Evolutionary conservation across 208 protist genomes (phyloP).

Genomic region (Trypanosoma rangeli): DNA sequence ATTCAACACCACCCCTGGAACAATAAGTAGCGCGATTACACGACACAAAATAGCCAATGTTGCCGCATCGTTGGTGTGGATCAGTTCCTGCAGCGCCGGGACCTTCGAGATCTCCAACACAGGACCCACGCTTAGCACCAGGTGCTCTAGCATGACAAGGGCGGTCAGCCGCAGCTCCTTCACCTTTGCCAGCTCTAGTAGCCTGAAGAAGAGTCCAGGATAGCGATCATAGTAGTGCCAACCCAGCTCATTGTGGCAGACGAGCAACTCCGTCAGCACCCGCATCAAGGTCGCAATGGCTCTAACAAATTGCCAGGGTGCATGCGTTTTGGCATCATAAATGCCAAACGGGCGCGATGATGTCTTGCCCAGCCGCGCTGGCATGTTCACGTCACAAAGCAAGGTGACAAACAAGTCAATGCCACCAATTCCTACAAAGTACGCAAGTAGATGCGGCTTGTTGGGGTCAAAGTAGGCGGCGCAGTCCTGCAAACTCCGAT

Average conservation of each 20-base stretch:
- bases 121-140: constrained; percentile 66
- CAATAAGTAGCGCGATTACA: constrained; percentile 67
- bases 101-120: constrained; percentile 76
- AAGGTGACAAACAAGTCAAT: constrained; percentile 66
- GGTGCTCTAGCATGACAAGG: constrained; percentile 71
- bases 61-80: constrained; percentile 37
- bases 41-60: constrained; percentile 59
- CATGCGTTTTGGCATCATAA: constrained; percentile 11
- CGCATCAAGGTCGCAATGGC: constrained; percentile 36
- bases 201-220: constrained; percentile 68
- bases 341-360: constrained; percentile 6
- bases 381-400: constrained; percentile 52
- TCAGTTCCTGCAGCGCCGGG: constrained; percentile 44
- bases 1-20: constrained; percentile 50
- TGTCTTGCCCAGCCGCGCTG: constrained; percentile 3
- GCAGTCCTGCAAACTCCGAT: constrained; percentile 32
- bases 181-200: constrained; percentile 67
- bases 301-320: constrained; percentile 30
- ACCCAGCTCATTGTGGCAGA: constrained; percentile 64
- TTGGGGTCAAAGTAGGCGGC: constrained; percentile 47
- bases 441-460: constrained; percentile 39
- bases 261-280: constrained; percentile 65
- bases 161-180: constrained; percentile 25
- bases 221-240: constrained; percentile 83
- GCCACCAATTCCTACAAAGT: constrained; percentile 68